Base-by-base conservation (phyloP, 2,329 filamentous ascomycete genomes). In the Colletotrichum spaethianum region DNA sequence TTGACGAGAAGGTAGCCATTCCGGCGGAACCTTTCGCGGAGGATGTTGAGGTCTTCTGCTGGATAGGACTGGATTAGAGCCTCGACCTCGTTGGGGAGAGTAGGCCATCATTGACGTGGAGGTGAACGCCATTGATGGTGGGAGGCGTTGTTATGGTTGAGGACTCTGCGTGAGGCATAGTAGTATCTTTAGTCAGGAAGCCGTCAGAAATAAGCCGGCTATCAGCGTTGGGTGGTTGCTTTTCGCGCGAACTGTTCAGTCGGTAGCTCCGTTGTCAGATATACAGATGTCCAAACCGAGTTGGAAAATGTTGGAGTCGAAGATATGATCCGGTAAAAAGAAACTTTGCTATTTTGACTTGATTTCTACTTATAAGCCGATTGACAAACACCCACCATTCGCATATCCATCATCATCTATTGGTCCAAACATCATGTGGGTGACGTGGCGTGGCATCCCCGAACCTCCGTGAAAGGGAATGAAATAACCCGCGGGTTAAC, bases 21-120 rank as follows among this genome's bases (percentile, higher is more conserved):
- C 12, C 63, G 55, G 7, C 57, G 63, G 48, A 62, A 74, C 12
- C 69, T 63, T 11, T 62, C 18, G 9, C 64, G 69, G n/a, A 74
- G 70, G 3, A 60, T 46, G 1, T 74, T 69, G 26, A 74, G 31
- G 44, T 65, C 55, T 48, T 67, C 70, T 38, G 79, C 76, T 1
- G 83, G 83, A 9, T 81, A 79, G 0, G 87, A 88, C 20, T 82
- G 79, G 11, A 77, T 82, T 31, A 89, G 78, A 26, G 79, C 77
- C 0, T 79, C 80, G 2, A 86, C 81, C 70, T 87, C 84, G 8
- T 80, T 78, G 6, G 84, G n/a, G 78, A 79, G 12, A 89, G 81
- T 7, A 82, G 82, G 0, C 78, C 79, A 42, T 80, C 79, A 38
- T 78, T 81, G 61, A 81, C 79, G 52, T 75, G 74, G 14, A 79